Percentiles rank a stretch among this genome's conserved stretches.
Conservation (phyloP, 257 asterid species). For the Gardenia jasminoides region DNA sequence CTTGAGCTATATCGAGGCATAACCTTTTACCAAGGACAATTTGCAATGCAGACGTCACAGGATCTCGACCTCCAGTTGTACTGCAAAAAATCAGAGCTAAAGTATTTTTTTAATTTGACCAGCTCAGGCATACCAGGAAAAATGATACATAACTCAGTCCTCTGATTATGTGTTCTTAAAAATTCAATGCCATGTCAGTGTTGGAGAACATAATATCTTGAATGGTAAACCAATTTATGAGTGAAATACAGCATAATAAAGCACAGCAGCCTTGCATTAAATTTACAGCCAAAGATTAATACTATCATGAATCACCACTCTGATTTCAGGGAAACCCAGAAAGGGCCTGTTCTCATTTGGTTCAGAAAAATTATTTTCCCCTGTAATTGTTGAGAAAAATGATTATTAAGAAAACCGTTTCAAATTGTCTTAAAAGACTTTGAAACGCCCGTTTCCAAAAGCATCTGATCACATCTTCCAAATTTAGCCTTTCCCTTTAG, state of each 20-base stretch:
- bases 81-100: slow-evolving; percentile 49
- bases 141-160: not conserved
- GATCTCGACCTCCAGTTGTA: slow-evolving; percentile 96
- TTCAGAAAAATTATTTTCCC: too few relatives aligned
- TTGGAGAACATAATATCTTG: not conserved
- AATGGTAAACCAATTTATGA: not conserved
- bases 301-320: too few relatives aligned
- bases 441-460: too few relatives aligned
- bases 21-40: slow-evolving; percentile 84
- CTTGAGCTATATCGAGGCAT: slow-evolving; percentile 89
- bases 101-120: slow-evolving; percentile 4
- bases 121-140: slow-evolving; percentile 10
- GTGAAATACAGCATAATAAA: not conserved
- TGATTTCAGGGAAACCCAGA: too few relatives aligned
- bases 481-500: too few relatives aligned
- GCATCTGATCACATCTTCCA: too few relatives aligned
- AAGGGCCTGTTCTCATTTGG: too few relatives aligned
- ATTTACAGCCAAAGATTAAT: too few relatives aligned
- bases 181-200: not conserved
- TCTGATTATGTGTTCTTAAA: not conserved
- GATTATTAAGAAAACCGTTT: too few relatives aligned
- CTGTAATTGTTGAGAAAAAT: too few relatives aligned
- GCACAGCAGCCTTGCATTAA: not conserved
- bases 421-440: too few relatives aligned
- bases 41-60: slow-evolving; percentile 89